A percentile compares a stretch with the other conserved stretches of the same genome.
phyloP scores from a whole-genome alignment of 2,329 filamentous ascomycete species.

The Aspergillus hiratsukae region DNA sequence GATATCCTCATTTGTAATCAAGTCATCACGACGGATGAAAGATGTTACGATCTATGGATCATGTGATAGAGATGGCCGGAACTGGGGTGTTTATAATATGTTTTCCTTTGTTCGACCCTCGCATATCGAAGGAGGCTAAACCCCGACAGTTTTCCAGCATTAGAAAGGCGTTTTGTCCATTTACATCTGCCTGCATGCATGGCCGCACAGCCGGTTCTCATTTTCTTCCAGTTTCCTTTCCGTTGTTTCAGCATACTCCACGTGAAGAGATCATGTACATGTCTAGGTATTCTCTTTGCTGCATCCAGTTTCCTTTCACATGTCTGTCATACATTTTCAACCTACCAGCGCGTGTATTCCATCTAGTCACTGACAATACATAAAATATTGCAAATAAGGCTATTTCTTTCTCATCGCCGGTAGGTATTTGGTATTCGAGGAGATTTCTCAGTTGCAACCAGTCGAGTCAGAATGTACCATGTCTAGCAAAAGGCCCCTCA shows the following conservation, averaged over 20 bases:
- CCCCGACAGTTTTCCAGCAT: slow-evolving; percentile 21
- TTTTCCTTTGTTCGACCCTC: slow-evolving; percentile 11
- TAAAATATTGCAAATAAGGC: background rate
- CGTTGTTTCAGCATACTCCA: slow-evolving; percentile 9
- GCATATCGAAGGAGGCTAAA: slow-evolving; percentile 15
- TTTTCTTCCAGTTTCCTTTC: slow-evolving; percentile 5
- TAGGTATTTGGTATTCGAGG: background rate
- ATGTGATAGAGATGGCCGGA: slow-evolving; percentile 38
- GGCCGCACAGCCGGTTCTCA: background rate
- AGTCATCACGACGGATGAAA: slow-evolving; percentile 32
- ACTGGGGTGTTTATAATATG: slow-evolving; percentile 17
- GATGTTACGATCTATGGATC: slow-evolving; percentile 40
- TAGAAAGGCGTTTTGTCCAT: slow-evolving; percentile 23
- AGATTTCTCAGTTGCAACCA: background rate
- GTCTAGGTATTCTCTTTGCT: slow-evolving; percentile 9
- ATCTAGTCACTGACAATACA: background rate
- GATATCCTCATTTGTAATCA: slow-evolving; percentile 17
- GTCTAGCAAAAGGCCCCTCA: background rate
- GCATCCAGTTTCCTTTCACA: slow-evolving; percentile 3
- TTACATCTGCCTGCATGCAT: slow-evolving; percentile 1
- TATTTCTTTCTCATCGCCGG: background rate
- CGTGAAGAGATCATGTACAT: slow-evolving; percentile 2
- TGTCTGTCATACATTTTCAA: background rate
- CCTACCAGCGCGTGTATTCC: background rate
- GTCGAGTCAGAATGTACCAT: background rate